These are phyloP conservation scores for Pythium oligandrum DNA, from an alignment of 352 stramenopile genomes.

Conservation along the genomic window DNA sequence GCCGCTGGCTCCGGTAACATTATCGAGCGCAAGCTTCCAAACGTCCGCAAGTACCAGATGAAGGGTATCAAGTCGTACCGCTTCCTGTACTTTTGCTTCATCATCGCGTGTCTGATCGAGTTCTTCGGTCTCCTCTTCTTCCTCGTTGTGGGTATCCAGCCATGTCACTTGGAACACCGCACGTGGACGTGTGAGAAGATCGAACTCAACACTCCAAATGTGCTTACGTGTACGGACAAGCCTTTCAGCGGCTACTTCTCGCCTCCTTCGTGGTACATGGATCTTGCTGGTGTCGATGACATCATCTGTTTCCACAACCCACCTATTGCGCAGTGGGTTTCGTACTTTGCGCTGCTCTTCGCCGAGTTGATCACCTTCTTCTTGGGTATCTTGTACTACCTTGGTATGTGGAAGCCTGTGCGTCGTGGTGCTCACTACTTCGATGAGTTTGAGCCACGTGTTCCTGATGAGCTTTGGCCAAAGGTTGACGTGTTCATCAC, in stretches of 20 bases:
- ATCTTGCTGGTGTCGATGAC: constrained; percentile 64
- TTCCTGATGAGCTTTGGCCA: constrained; percentile 79
- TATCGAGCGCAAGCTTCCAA: constrained; percentile 81
- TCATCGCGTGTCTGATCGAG: constrained; percentile 64
- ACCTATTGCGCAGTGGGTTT: constrained; percentile 71
- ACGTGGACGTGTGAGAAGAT: constrained; percentile 55
- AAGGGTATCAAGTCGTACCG: constrained; percentile 81
- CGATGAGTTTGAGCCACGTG: constrained; percentile 78
- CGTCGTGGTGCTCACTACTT: constrained; percentile 85
- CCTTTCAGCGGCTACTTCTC: constrained; percentile 69
- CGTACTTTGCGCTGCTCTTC: constrained; percentile 68
- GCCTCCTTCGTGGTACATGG: constrained; percentile 73
- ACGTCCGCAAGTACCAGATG: constrained; percentile 88
- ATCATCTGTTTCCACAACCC: constrained; percentile 76
- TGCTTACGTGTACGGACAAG: constrained; percentile 35
- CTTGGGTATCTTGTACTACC: constrained; percentile 75
- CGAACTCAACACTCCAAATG: constrained; percentile 51
- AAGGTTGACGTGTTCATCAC: constrained; percentile 81
- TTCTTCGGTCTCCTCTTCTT: constrained; percentile 73
- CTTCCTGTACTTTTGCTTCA: constrained; percentile 72
- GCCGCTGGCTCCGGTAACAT: constrained; percentile 73
- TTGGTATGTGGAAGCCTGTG: constrained; percentile 88
- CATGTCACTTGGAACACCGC: constrained; percentile 51
- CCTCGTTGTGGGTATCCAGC: constrained; percentile 74
- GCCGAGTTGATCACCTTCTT: constrained; percentile 68